Percentiles rank a stretch among this genome's conserved stretches.
Conservation (phyloP, 2,329 filamentous ascomycete genomes). For the Proliferodiscus dingleyae region DNA sequence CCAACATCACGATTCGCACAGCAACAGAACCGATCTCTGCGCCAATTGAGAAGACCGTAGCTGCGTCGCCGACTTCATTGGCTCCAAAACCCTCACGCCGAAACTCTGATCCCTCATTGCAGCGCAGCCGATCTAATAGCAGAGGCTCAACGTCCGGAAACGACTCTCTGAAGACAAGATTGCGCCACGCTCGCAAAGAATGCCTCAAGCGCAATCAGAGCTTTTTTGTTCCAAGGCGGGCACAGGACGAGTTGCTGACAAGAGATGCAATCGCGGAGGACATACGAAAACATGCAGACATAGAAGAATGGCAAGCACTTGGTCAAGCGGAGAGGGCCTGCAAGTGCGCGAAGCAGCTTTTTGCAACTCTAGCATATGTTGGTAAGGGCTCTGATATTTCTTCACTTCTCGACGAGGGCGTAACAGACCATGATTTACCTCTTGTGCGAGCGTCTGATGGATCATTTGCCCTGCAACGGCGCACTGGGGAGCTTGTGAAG, state of each 20-base stretch:
- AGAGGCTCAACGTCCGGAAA: constrained; percentile 1
- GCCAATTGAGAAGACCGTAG: not conserved
- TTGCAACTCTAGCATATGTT: constrained; percentile 15
- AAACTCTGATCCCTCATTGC: constrained; percentile 7
- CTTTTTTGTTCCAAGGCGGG: constrained; percentile 11
- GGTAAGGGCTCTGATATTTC: constrained; percentile 10
- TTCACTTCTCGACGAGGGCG: constrained; percentile 6
- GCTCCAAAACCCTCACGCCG: not conserved
- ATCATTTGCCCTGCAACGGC: not conserved
- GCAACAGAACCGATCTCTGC: not conserved
- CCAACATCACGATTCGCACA: not conserved
- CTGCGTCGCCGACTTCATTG: not conserved
- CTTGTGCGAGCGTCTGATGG: constrained; percentile 5
- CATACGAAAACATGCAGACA: constrained; percentile 4
- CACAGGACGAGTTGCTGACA: constrained; percentile 12
- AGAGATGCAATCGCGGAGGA: constrained; percentile 4
- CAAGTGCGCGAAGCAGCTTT: constrained; percentile 5
- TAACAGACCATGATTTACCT: constrained; percentile 17
- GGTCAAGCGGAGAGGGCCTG: constrained; percentile 1
- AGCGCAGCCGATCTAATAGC: constrained; percentile 4
- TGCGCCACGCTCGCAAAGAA: constrained; percentile 11
- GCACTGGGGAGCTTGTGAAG: constrained; percentile 3
- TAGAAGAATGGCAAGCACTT: not conserved
- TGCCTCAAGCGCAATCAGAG: constrained; percentile 1
- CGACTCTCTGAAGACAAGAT: constrained; percentile 5